These are phyloP conservation scores for Umbelopsis sp. DNA, from an alignment of 192 early-diverging fungal species.

Conservation along the genomic window DNA sequence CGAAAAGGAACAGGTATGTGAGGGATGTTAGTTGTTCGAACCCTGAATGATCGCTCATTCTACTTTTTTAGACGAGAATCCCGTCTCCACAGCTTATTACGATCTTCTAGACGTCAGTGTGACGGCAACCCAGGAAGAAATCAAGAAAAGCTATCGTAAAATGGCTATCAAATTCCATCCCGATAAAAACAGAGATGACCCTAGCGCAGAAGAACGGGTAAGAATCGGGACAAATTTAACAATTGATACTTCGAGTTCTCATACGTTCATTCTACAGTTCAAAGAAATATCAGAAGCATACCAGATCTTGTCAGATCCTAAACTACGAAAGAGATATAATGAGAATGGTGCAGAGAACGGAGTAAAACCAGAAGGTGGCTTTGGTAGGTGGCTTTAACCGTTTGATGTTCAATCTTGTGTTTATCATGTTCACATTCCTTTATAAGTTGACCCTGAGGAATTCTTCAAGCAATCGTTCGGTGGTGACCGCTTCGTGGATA, in stretches of 20 bases:
- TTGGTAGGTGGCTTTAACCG: constrained; percentile 44
- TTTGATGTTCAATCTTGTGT: not conserved
- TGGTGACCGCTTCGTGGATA: constrained; percentile 94
- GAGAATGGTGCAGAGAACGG: constrained; percentile 73
- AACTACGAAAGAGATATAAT: constrained; percentile 87
- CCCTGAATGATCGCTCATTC: not conserved
- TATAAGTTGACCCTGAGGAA: constrained; percentile 81
- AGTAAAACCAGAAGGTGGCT: constrained; percentile 62
- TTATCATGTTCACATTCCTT: not conserved
- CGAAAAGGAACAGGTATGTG: constrained; percentile 33
- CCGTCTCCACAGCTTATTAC: constrained; percentile 87
- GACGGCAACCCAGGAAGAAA: constrained; percentile 76
- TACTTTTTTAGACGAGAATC: constrained; percentile 62
- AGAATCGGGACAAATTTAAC: not conserved
- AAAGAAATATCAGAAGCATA: constrained; percentile 98
- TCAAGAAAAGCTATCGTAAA: constrained; percentile 93
- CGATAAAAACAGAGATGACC: constrained; percentile 69
- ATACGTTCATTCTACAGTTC: constrained; percentile 53
- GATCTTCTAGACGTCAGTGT: constrained; percentile 79
- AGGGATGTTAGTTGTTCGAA: not conserved
- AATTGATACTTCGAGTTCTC: not conserved
- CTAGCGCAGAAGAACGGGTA: constrained; percentile 34
- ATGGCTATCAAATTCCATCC: constrained; percentile 88
- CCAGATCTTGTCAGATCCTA: constrained; percentile 92
- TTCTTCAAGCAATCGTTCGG: constrained; percentile 98